Conservation (phyloP, 306 rosid genomes). For the Sicyos baderoa region DNA sequence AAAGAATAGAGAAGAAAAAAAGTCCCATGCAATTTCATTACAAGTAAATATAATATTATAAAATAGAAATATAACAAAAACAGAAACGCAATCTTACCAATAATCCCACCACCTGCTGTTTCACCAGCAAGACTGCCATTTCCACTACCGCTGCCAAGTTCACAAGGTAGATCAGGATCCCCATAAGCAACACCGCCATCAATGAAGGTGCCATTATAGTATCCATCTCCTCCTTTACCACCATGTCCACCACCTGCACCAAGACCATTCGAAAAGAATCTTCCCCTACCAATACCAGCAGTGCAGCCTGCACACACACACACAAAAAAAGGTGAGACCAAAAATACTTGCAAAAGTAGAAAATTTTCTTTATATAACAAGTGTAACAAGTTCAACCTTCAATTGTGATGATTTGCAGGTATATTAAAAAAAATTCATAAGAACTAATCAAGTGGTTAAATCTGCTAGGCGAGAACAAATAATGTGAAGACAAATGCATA, state of each 20-base stretch:
- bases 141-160: conserved; percentile 99
- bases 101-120: conserved; percentile 90
- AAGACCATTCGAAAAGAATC: conserved; percentile 53
- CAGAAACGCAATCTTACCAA: conserved; percentile 48
- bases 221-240: conserved; percentile 93
- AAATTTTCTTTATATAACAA: not conserved
- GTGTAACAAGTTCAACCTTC: not conserved
- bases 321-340: conserved; percentile 14
- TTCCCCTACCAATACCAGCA: conserved; percentile 79
- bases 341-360: not conserved
- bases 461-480: not conserved
- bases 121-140: conserved; percentile 72
- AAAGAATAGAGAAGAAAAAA: not conserved
- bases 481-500: conserved; percentile 27
- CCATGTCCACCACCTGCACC: conserved; percentile 96
- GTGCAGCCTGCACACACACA: conserved; percentile 57
- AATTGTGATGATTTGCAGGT: conserved; percentile 5
- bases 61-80: not conserved
- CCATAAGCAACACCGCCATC: conserved; percentile 82
- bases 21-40: not conserved
- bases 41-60: conserved; percentile 1
- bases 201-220: conserved; percentile 58
- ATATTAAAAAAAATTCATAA: too few relatives aligned
- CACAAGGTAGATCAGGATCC: conserved; percentile 81
- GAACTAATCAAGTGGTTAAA: not conserved